Evolutionary conservation across 2,329 filamentous ascomycete genomes (phyloP).

Genomic region (Salinomyces thailandicus): DNA sequence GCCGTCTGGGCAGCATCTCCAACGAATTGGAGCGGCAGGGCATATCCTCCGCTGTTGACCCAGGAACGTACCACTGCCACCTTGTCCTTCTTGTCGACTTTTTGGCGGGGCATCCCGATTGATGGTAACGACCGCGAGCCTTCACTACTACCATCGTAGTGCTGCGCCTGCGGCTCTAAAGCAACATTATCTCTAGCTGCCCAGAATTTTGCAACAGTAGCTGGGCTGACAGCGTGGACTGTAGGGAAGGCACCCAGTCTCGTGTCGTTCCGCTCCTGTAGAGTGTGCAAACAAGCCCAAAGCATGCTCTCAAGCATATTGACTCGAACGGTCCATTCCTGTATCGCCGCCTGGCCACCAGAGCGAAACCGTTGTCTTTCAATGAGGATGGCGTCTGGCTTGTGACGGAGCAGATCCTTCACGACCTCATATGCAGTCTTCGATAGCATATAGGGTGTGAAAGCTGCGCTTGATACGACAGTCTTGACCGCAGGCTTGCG

Average conservation of each 20-base stretch:
- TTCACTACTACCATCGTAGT: not conserved
- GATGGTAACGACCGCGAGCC: not conserved
- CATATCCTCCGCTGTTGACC: slow-evolving; percentile 26
- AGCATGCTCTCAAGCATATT: slow-evolving; percentile 77
- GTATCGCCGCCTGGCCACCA: slow-evolving; percentile 52
- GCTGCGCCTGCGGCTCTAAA: not conserved
- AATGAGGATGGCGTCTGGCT: slow-evolving; percentile 61
- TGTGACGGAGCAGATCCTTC: slow-evolving; percentile 39
- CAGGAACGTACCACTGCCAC: slow-evolving; percentile 51
- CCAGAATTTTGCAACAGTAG: slow-evolving; percentile 48
- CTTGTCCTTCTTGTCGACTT: slow-evolving; percentile 48
- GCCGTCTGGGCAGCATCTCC: slow-evolving; percentile 29
- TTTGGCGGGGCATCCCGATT: slow-evolving; percentile 15
- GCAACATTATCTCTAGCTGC: slow-evolving; percentile 24
- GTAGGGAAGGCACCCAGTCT: slow-evolving; percentile 14
- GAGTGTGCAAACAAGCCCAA: slow-evolving; percentile 55
- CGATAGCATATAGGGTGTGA: slow-evolving; percentile 43
- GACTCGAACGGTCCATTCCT: slow-evolving; percentile 74
- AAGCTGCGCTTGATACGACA: slow-evolving; percentile 10
- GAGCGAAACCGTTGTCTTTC: slow-evolving; percentile 56
- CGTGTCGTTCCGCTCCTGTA: slow-evolving; percentile 35
- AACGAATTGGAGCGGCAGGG: slow-evolving; percentile 19
- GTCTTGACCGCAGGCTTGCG: not conserved
- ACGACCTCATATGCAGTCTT: slow-evolving; percentile 47
- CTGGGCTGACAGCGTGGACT: slow-evolving; percentile 44